Evolutionary conservation across 2,329 filamentous ascomycete species (phyloP).

Genomic region (Colletotrichum sp.): DNA sequence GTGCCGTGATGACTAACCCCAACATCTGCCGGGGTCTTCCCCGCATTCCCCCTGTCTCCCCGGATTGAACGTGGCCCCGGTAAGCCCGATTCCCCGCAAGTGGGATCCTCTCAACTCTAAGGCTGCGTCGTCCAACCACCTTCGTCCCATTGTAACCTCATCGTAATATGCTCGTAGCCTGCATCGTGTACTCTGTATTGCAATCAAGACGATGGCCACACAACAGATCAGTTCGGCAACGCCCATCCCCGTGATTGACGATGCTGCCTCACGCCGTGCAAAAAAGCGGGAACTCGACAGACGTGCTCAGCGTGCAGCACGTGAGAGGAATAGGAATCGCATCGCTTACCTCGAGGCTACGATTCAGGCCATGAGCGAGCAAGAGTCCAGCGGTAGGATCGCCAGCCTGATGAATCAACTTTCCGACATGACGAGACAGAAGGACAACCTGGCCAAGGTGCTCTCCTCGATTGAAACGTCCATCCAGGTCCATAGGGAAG

Average conservation of each 20-base stretch:
- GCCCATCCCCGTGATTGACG: neutral
- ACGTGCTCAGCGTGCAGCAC: conserved; percentile 28
- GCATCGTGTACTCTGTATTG: neutral
- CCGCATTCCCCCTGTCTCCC: neutral
- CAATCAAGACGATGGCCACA: neutral
- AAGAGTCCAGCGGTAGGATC: conserved; percentile 26
- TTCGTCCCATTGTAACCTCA: neutral
- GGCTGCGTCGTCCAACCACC: neutral
- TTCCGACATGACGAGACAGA: conserved; percentile 26
- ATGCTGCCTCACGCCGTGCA: neutral
- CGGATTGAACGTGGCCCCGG: neutral
- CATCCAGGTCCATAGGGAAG: neutral
- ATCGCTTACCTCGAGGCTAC: conserved; percentile 31
- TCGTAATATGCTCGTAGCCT: neutral
- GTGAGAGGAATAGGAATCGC: conserved; percentile 30
- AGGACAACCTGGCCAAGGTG: conserved; percentile 5
- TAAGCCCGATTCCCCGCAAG: neutral
- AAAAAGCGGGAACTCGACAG: conserved; percentile 35
- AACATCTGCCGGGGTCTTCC: neutral
- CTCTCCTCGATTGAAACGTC: neutral
- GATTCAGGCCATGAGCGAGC: conserved; percentile 24
- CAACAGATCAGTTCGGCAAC: neutral
- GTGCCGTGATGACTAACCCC: neutral
- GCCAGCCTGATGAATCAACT: conserved; percentile 26
- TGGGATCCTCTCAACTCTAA: neutral